Conservation (phyloP, 192 early-diverging fungal species). For the Rhizophlyctis rosea region DNA sequence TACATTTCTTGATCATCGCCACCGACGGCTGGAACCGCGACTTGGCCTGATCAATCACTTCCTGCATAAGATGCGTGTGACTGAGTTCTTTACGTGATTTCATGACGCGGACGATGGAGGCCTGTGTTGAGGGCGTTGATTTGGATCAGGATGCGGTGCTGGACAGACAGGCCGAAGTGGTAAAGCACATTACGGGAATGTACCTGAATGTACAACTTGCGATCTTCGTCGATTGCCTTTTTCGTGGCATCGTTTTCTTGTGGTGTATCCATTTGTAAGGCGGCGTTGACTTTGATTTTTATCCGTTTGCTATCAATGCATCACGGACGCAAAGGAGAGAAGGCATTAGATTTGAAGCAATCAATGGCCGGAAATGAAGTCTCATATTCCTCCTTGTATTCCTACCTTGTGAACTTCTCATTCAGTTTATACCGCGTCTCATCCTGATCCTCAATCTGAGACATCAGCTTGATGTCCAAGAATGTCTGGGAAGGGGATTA, state of each 20-base stretch:
- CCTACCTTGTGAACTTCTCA: constrained; percentile 54
- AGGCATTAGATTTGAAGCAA: neutral
- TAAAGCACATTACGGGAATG: constrained; percentile 11
- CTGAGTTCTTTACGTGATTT: constrained; percentile 67
- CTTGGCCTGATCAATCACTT: constrained; percentile 71
- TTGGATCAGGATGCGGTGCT: too few species aligned
- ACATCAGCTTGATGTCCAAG: constrained; percentile 51
- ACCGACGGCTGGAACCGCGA: constrained; percentile 68
- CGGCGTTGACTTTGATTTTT: constrained; percentile 70
- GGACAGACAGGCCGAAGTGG: neutral
- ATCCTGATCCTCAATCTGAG: constrained; percentile 14
- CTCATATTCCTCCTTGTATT: too few species aligned
- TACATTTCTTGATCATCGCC: constrained; percentile 76
- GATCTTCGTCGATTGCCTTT: constrained; percentile 73
- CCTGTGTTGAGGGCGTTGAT: constrained; percentile 47
- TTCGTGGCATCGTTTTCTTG: constrained; percentile 59
- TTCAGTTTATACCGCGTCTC: constrained; percentile 39
- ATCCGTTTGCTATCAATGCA: constrained; percentile 64
- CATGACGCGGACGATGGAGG: constrained; percentile 86
- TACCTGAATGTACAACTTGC: constrained; percentile 70
- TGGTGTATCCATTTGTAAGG: constrained; percentile 55
- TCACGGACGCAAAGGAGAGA: constrained; percentile 10
- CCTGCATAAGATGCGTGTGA: constrained; percentile 69
- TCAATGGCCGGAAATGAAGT: too few species aligned
- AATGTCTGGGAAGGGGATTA: constrained; percentile 45